Conservation (phyloP, 208 protist genomes). For the Strigomonas culicis region DNA sequence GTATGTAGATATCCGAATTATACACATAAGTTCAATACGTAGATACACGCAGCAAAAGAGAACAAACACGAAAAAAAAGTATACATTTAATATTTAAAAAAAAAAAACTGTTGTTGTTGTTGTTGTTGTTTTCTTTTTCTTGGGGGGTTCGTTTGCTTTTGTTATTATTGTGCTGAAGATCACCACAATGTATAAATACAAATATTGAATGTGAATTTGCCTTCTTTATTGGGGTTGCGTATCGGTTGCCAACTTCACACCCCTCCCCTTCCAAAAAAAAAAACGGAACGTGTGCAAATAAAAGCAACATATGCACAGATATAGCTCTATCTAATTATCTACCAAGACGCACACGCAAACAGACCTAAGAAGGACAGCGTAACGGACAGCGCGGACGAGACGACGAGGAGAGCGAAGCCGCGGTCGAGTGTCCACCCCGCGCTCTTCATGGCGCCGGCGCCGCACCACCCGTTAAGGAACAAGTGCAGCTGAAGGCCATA, state of each 20-base stretch:
- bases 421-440: not conserved
- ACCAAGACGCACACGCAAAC: not conserved
- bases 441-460: not conserved
- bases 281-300: not conserved
- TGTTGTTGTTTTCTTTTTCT: not conserved
- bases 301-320: not conserved
- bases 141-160: constrained; percentile 1
- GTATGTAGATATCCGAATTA: too few species aligned
- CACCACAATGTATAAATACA: not conserved
- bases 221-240: too few species aligned
- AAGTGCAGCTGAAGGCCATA: constrained; percentile 17
- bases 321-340: not conserved
- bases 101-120: constrained; percentile 10
- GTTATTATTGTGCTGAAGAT: not conserved
- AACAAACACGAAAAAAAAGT: too few species aligned
- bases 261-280: not conserved
- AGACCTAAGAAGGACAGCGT: not conserved
- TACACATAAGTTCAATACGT: too few species aligned
- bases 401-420: constrained; percentile 16
- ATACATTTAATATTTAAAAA: too few species aligned
- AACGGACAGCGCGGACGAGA: constrained; percentile 5
- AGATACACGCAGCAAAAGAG: too few species aligned
- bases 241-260: too few species aligned
- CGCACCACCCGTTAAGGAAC: constrained; percentile 31
- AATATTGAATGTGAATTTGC: not conserved